Conservation (phyloP, 352 stramenopile species). For the Globisporangium camurandrum region DNA sequence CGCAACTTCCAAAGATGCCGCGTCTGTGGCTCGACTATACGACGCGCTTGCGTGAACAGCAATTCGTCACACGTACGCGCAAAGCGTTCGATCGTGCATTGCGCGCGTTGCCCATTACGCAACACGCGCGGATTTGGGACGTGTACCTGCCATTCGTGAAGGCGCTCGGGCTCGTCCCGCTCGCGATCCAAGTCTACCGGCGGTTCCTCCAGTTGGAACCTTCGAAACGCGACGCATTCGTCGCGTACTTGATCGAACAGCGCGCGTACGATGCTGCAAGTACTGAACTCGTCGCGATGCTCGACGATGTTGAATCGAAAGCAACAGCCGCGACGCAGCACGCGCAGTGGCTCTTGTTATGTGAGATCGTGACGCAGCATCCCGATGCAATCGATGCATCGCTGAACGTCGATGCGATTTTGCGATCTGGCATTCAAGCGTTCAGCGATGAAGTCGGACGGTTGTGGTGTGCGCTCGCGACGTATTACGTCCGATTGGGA, state of each 20-base stretch:
- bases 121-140: slow-evolving; percentile 96
- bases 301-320: slow-evolving; percentile 56
- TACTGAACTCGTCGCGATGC: slow-evolving; percentile 69
- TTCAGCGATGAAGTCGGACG: slow-evolving; percentile 96
- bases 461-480: slow-evolving; percentile 96
- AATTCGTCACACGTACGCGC: slow-evolving; percentile 70
- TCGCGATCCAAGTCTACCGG: slow-evolving; percentile 80
- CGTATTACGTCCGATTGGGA: slow-evolving; percentile 95
- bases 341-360: slow-evolving; percentile 97
- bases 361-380: slow-evolving; percentile 93
- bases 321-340: slow-evolving; percentile 69
- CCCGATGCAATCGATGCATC: slow-evolving; percentile 80
- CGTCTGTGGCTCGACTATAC: slow-evolving; percentile 93
- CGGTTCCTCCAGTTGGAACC: slow-evolving; percentile 86
- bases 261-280: slow-evolving; percentile 78
- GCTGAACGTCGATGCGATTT: slow-evolving; percentile 94
- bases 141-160: slow-evolving; percentile 90
- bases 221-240: slow-evolving; percentile 56
- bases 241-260: slow-evolving; percentile 70
- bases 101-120: slow-evolving; percentile 93
- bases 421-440: slow-evolving; percentile 88
- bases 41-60: slow-evolving; percentile 64
- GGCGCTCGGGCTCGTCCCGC: slow-evolving; percentile 59
- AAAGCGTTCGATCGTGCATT: slow-evolving; percentile 94
- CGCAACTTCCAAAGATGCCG: slow-evolving; percentile 94